Evolutionary conservation across 805 yeast genomes (phyloP), one percentile per base, ranked within the genome.

Genomic region (Kodamaea restingae): DNA sequence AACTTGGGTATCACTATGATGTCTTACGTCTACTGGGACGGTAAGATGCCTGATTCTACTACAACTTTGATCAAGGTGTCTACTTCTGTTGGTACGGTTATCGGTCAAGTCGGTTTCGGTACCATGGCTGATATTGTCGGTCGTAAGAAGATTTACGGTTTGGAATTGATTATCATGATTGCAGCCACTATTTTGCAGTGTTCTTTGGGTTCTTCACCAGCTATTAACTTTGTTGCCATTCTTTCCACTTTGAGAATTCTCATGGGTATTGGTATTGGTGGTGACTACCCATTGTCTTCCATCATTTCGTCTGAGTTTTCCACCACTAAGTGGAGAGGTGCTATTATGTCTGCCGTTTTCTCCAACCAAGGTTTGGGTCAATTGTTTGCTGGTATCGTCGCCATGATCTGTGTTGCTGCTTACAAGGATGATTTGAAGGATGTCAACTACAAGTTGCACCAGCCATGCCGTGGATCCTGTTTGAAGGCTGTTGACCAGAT

Each of bases 331-430:
- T 88, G 95, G 95, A 85, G 96, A 80, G 96, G 96, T 76, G 95
- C 96, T 49, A 87, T 87, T 54, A 88, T 88, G 95, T 88, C 86
- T 58, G 95, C 96, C 20, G 96, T 88, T 41, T 90, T 90, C 65
- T 91, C 96, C 42, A 88, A 88, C 73, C 97, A 90, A 71, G 97
- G 96, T 66, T 79, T 93, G 81, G 97, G 97, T 64, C 96, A 90
- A 71, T 76, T 88, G 45, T 57, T 80, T 14, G 95, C 88, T 44
- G 95, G 91, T 78, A 71, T 88, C 49, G 85, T 88, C 52, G 86
- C 95, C 41, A 67, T 88, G 45, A 58, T 85, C 42, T 73, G 79
- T 57, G 84, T 86, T 50, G 84, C 82, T 41, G 95, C 80, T 54
- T 88, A 83, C 75, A 85, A 84, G 62, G 61, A 68, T 49, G 71